Evolutionary conservation across 2,329 filamentous ascomycete genomes (phyloP), one percentile per base, ranked within the genome.

Genomic region (Microascus cirrosus): DNA sequence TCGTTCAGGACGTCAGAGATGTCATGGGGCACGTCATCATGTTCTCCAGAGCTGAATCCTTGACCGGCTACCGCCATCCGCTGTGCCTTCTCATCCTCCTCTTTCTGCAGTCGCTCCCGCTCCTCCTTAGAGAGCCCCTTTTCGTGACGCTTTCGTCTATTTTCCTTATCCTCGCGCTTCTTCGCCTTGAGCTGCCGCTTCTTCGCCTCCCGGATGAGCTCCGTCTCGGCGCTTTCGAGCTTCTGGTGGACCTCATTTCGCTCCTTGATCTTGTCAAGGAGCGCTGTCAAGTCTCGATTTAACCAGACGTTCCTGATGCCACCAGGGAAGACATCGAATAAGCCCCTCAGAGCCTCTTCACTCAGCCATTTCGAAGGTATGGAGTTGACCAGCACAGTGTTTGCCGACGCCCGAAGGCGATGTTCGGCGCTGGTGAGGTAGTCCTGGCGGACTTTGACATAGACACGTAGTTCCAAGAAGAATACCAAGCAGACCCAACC

Each of bases 301-400:
- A 99, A 85, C 92, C 93, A 99, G 53, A 99, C 89, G 64, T 97
- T 97, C 60, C 90, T 84, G 66, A 99, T 87, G 34, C 94, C 94
- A 22, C 94, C 94, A 0, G 94, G 94, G 64, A 96, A 97, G 1
- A 97, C 92, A 68, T 99, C 94, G 66, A 95, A 99, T 0, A 99
- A 77, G 0, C 87, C 87, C 59, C 84, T 81, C 4, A 99, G 78
- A 0, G 90, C 89, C 52, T 95, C 85, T 54, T 90, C 82, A 2
- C 82, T 90, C 8, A 95, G 82, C 94, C 94, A 99, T 67, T 95
- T 95, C 48, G 81, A 76, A 1, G 94, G 94, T 56, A 99, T 96
- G 12, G 87, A 87, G 62, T 87, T 94, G 56, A 99, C 91, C 6
- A 99, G 79, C 53, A 99, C 93, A 0, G 94, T 99, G 6, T 93